Evolutionary conservation across 768 basidiomycete genomes (phyloP), one percentile per base, ranked within the genome.

Genomic region (Panus rudis): DNA sequence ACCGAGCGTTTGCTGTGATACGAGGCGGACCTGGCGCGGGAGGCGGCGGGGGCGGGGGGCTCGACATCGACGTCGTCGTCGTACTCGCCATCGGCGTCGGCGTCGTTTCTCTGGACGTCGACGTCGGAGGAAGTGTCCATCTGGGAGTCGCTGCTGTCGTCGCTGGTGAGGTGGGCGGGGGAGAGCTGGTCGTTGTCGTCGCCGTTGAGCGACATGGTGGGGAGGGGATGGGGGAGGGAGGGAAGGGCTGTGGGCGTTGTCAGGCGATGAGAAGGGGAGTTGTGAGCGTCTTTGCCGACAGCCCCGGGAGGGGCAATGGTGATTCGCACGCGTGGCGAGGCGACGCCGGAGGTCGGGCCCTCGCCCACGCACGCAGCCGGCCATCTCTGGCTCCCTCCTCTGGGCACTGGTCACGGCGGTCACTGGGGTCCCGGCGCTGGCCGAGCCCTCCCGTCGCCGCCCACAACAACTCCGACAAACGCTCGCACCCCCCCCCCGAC

Each of bases 111-210:
- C 31, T 61, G 63, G 55, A 61, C 49, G 42, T 58, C 61, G 52
- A 63, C 59, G 63, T 73, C 71, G 49, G 76, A 78, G 71, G 85
- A 82, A 64, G 84, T 63, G 58, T 81, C 73, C 84, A 86, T 85
- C 79, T 30, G 10, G 28, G 28, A 50, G 58, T 62, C 57, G 51
- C 46, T 41, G 55, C 67, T 64, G 48, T 69, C 67, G 47, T 69
- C 68, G 49, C 64, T 66, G 65, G 60, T 59, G 19, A 51, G 53
- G 46, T 43, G 49, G 16, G 44, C 45, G 49, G 61, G 56, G 52
- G 57, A 57, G 42, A 54, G 55, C 37, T 46, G 50, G 47, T 51
- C 52, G 52, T 52, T 47, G 52, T 46, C 46, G 50, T 51, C 46
- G 49, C 43, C 52, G 49, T 41, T 33, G 35, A 43, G 49, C 38